A percentile compares a stretch with the other conserved stretches of the same genome.
phyloP scores from a whole-genome alignment of 2,329 filamentous ascomycete species.

The Nannizziopsis arthrosporioides region DNA sequence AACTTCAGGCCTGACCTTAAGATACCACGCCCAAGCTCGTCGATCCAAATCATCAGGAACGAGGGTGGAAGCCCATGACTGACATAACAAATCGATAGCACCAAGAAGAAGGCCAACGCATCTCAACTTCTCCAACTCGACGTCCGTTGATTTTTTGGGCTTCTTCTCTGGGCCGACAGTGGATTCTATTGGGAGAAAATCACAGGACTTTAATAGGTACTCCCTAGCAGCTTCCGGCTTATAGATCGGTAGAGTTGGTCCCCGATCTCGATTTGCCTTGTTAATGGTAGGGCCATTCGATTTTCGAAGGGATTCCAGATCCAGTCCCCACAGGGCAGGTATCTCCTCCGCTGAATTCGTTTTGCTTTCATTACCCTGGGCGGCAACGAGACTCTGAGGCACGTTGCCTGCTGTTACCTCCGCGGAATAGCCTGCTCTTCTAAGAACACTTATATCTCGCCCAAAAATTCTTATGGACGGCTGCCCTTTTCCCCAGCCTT shows the following conservation, averaged over 20 bases:
- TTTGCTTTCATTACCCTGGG: neutral
- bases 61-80: slow-evolving; percentile 60
- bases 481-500: slow-evolving; percentile 64
- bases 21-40: slow-evolving; percentile 73
- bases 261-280: slow-evolving; percentile 16
- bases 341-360: slow-evolving; percentile 18
- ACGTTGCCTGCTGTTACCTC: slow-evolving; percentile 27
- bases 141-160: slow-evolving; percentile 38
- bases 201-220: slow-evolving; percentile 43
- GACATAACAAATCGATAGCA: slow-evolving; percentile 58
- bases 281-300: slow-evolving; percentile 26
- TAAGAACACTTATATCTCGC: slow-evolving; percentile 61
- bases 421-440: slow-evolving; percentile 62
- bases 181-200: slow-evolving; percentile 13
- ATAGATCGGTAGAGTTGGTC: slow-evolving; percentile 56
- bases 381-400: slow-evolving; percentile 17
- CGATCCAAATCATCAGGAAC: slow-evolving; percentile 56
- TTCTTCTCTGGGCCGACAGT: neutral
- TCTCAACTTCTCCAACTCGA: slow-evolving; percentile 52
- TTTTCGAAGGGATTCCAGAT: slow-evolving; percentile 45
- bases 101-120: slow-evolving; percentile 60
- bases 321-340: slow-evolving; percentile 47
- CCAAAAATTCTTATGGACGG: slow-evolving; percentile 62
- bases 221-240: slow-evolving; percentile 56
- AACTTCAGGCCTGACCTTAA: slow-evolving; percentile 62